These are phyloP conservation scores for Talaromyces sp. DNA, from an alignment of 2,329 filamentous ascomycete species.

Conservation along the genomic window DNA sequence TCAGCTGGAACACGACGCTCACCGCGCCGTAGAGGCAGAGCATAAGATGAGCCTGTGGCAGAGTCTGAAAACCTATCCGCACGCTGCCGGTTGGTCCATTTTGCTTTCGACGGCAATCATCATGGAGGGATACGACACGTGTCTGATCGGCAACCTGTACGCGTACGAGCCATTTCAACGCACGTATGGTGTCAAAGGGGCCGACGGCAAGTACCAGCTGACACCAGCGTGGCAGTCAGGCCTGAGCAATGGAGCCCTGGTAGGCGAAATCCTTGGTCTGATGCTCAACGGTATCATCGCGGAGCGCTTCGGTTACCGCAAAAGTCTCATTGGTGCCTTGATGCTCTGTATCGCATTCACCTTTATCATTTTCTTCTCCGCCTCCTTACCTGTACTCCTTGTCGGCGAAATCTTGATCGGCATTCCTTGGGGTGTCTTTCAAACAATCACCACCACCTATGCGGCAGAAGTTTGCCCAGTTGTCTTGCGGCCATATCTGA, in stretches of 20 bases:
- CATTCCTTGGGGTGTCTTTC: constrained; percentile 39
- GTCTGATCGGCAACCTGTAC: constrained; percentile 29
- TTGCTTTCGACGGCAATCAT: constrained; percentile 17
- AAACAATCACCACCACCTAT: constrained; percentile 35
- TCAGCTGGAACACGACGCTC: no score
- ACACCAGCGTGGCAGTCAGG: constrained; percentile 33
- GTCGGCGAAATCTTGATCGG: constrained; percentile 39
- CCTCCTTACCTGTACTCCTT: constrained; percentile 33
- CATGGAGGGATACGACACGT: constrained; percentile 22
- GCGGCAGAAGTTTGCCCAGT: constrained; percentile 39
- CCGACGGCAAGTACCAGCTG: constrained; percentile 25
- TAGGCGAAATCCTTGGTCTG: neutral
- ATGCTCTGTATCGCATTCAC: constrained; percentile 27
- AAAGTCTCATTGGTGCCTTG: constrained; percentile 27
- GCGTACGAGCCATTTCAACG: neutral
- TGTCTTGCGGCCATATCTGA: constrained; percentile 31
- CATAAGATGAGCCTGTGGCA: no score
- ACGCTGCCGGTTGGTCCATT: no score
- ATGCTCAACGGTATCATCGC: neutral
- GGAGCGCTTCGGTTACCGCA: constrained; percentile 56
- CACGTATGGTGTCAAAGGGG: neutral
- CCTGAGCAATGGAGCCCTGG: constrained; percentile 19
- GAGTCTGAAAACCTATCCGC: no score
- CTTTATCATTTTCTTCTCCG: constrained; percentile 30
- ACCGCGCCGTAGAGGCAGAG: no score